These are phyloP conservation scores for Leccinum boreale DNA, from an alignment of 768 basidiomycete genomes.

Conservation along the genomic window DNA sequence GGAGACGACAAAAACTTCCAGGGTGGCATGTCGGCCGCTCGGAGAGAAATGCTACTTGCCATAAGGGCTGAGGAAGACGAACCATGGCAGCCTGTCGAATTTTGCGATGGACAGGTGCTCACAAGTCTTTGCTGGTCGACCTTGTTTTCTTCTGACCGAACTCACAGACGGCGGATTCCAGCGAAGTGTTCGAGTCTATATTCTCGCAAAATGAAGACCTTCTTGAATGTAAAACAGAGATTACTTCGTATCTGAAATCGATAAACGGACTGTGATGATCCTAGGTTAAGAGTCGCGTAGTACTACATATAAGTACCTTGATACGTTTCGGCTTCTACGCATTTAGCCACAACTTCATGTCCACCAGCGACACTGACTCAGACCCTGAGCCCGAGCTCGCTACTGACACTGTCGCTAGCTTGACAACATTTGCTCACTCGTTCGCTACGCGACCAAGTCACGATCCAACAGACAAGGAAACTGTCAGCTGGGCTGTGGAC, in stretches of 20 bases:
- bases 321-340: background rate
- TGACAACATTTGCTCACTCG: conserved; percentile 18
- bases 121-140: background rate
- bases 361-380: conserved; percentile 58
- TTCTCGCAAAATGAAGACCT: conserved; percentile 54
- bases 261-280: conserved; percentile 49
- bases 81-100: conserved; percentile 66
- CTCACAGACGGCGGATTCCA: conserved; percentile 57
- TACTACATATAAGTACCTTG: background rate
- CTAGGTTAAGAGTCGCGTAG: background rate
- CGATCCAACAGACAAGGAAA: background rate
- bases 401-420: conserved; percentile 12
- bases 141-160: conserved; percentile 9
- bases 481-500: conserved; percentile 24
- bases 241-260: conserved; percentile 54
- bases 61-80: conserved; percentile 79
- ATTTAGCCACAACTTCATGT: conserved; percentile 22
- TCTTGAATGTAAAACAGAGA: conserved; percentile 53
- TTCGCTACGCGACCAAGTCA: conserved; percentile 10
- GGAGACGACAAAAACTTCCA: conserved; percentile 60
- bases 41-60: conserved; percentile 74
- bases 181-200: conserved; percentile 53
- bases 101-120: conserved; percentile 62
- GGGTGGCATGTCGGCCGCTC: conserved; percentile 64
- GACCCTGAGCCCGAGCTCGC: conserved; percentile 41